Base-by-base conservation (phyloP, 2,329 filamentous ascomycete species). In the Fusarium siculi region DNA sequence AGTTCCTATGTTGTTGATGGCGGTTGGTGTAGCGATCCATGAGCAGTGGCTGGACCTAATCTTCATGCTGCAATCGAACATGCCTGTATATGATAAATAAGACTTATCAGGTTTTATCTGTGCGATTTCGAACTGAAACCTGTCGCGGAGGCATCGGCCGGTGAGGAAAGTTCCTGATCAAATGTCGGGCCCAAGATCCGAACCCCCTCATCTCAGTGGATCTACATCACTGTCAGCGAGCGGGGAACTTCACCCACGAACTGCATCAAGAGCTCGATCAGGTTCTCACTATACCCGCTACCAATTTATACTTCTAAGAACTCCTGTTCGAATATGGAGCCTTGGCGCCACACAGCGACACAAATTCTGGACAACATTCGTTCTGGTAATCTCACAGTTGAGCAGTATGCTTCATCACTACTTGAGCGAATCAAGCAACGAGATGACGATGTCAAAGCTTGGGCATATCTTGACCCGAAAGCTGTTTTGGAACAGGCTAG, bases 351-450 rank as follows among this genome's bases (percentile, higher is more conserved):
- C 2, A 87, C 85, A 1, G 87, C 86, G 11, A 82, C 80, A 4
- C 74, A 87, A 72, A 83, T 79, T 0, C 69, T 83, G 3, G 73
- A 79, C 4, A 79, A 80, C 19, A 80, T 88, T 59, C 80, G 77
- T 34, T 75, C 77, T 7, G 83, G 82, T 9, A 76, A 82, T 2
- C 72, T 89, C 3, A 87, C 85, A 1, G 83, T 89, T 2, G 84
- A 87, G 67, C 76, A 83, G n/a, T 89, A 89, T 73, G 86, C 85
- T 7, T 79, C 77, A 11, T 85, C 87, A 0, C 79, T 89, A 0
- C 81, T 89, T 4, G 60, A 74, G 1, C 84, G 82, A 5, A 86
- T 89, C 61, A 72, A 81, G 12, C 65, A 80, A 8, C 81, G 87
- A 3, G 85, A 89, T 62, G 66, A 78, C 2, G 70, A 79, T 2